Percentiles rank a stretch among this genome's conserved stretches.
These are phyloP conservation scores for Phytopythium sindhum DNA, from an alignment of 352 stramenopile species.

Conservation along the genomic window DNA sequence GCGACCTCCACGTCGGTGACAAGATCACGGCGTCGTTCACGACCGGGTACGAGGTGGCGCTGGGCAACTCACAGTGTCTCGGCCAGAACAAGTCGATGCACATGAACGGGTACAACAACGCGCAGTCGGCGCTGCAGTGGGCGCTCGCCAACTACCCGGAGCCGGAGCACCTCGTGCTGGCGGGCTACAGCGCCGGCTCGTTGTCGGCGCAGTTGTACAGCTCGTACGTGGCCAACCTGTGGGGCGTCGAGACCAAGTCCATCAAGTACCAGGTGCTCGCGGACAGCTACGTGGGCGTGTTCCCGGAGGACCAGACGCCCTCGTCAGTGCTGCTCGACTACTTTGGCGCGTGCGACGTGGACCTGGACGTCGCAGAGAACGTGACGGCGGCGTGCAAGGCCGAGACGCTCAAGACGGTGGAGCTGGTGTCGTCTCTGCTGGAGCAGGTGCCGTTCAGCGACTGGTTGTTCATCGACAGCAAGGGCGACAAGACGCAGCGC, in stretches of 20 bases:
- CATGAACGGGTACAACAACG: slow-evolving; percentile 67
- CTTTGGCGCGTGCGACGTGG: slow-evolving; percentile 36
- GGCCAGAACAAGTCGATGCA: slow-evolving; percentile 38
- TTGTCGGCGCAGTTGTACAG: slow-evolving; percentile 44
- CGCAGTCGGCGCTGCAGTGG: slow-evolving; percentile 54
- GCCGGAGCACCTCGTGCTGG: slow-evolving; percentile 45
- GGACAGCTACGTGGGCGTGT: slow-evolving; percentile 55
- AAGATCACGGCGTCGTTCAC: slow-evolving; percentile 15
- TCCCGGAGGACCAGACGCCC: slow-evolving; percentile 35
- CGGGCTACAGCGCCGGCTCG: slow-evolving; percentile 46
- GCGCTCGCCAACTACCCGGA: slow-evolving; percentile 53
- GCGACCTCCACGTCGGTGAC: slow-evolving; percentile 61
- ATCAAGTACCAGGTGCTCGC: slow-evolving; percentile 41
- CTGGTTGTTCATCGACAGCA: slow-evolving; percentile 54
- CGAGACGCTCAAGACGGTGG: slow-evolving; percentile 15
- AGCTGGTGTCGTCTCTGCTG: slow-evolving; percentile 30
- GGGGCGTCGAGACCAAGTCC: slow-evolving; percentile 38
- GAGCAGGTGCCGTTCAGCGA: slow-evolving; percentile 20
- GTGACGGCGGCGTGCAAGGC: slow-evolving; percentile 28
- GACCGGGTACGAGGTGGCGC: slow-evolving; percentile 25
- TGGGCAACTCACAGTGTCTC: slow-evolving; percentile 32
- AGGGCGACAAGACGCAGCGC: slow-evolving; percentile 39
- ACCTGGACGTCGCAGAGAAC: slow-evolving; percentile 18
- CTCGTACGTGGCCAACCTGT: slow-evolving; percentile 40
- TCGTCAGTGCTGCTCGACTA: slow-evolving; percentile 35